Evolutionary conservation across 2,329 filamentous ascomycete species (phyloP), one percentile per base, ranked within the genome.

Genomic region (Fusarium graminum): DNA sequence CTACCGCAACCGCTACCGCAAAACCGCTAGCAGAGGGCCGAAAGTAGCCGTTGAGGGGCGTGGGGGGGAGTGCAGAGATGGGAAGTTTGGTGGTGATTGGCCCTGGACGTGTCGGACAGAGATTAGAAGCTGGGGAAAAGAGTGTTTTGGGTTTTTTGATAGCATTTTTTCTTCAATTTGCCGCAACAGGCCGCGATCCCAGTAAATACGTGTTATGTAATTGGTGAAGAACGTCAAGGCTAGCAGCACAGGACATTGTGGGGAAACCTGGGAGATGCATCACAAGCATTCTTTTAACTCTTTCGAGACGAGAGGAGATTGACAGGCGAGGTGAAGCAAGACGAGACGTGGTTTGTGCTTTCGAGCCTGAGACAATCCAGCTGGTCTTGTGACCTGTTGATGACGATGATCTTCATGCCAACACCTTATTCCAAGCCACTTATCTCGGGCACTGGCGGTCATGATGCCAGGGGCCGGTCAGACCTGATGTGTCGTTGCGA

Each of bases 11-110:
- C 32, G 32, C 32, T 34, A 34, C 34, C 34, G 34, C 34, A 22
- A 49, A 51, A 39, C 32, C 25, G 39, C 41, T 61, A 61, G 58
- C 28, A 26, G 28, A 53, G 49, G 43, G 69, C 71, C 71, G 71
- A 70, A 66, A 64, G 67, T 73, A 73, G 71, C 71, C 71, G 71
- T 60, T 66, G 53, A 52, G 58, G 44, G 47, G 52, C 49, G 39
- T 52, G 52, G 42, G 52, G 43, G 39, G 22, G 51, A 46, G 34
- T 43, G 41, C 22, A 51, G 29, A 29, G 50, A 38, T 39, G 45
- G 16, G 19, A 38, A 22, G n/a, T 17, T 2, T 12, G 11, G 17
- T 2, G 32, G 32, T 68, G 54, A 70, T 68, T 70, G 67, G 62
- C 13, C 30, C n/a, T 40, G 22, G 39, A 44, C 8, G 30, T 38